Conservation (phyloP, 2,329 filamentous ascomycete genomes). For the Penicillium sp. region DNA sequence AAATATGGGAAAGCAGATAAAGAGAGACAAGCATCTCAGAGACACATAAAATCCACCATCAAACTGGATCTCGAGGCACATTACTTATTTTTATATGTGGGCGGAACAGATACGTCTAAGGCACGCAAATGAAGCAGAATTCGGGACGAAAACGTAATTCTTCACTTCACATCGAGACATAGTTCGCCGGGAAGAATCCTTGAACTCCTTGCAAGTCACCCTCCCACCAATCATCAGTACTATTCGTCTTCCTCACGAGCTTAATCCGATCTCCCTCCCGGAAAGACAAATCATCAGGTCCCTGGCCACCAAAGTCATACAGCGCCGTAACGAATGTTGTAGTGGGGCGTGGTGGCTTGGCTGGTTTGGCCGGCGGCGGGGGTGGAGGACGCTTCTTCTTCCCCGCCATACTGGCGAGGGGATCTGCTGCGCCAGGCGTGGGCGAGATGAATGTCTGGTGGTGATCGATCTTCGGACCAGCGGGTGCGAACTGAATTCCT, state of each 20-base stretch:
- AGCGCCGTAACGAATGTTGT: slow-evolving; percentile 67
- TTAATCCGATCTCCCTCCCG: slow-evolving; percentile 74
- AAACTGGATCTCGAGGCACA: not conserved
- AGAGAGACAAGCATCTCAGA: not conserved
- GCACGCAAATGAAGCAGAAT: not conserved
- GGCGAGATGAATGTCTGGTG: slow-evolving; percentile 29
- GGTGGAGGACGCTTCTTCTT: slow-evolving; percentile 75
- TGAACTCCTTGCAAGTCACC: slow-evolving; percentile 68
- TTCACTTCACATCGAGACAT: slow-evolving; percentile 53
- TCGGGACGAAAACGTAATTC: not conserved
- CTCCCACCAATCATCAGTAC: slow-evolving; percentile 85
- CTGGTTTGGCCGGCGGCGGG: slow-evolving; percentile 63
- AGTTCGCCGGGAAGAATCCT: slow-evolving; percentile 82
- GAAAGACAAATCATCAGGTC: slow-evolving; percentile 69
- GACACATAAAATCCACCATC: not conserved
- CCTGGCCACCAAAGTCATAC: slow-evolving; percentile 72
- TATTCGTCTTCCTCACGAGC: slow-evolving; percentile 74
- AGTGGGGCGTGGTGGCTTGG: slow-evolving; percentile 38
- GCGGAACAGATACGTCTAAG: no score
- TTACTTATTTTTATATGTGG: not conserved
- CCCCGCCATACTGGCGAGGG: slow-evolving; percentile 34
- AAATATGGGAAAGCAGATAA: not conserved
- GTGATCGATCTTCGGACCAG: slow-evolving; percentile 34
- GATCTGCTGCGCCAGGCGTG: slow-evolving; percentile 39
- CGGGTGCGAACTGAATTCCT: slow-evolving; percentile 28